Base-by-base conservation (phyloP, 441 rosid genomes). In the Populus trichocarpa region DNA sequence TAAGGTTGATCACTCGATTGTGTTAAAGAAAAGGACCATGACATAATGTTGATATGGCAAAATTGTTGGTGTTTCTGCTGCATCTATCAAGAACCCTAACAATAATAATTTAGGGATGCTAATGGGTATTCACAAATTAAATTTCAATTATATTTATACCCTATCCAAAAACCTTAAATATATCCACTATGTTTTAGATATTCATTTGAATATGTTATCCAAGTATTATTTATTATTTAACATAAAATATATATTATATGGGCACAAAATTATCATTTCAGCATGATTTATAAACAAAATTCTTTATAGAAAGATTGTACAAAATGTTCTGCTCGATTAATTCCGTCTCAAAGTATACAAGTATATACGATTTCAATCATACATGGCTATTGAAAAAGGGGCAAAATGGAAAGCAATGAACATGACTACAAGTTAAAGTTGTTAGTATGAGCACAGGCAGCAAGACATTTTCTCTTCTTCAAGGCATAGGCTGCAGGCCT, bases 311-410 rank as follows among this genome's bases (percentile, higher is more conserved):
- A 68, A 35, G 14, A 57, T 57, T 73, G 50, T 46, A 73, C 72
- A 36, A 8, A 4, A 42, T 70, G 14, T 36, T 70, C 32, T 20
- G 50, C 35, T 42, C 35, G 14, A 63, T 46, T 14, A 14, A 63
- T 22, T n/a, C 53, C 42, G 20, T 74, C 59, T 59, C 20, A 87
- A 14, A 13, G 57, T 46, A 46, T 14, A 46, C 57, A 46, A 16
- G 57, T 0, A 14, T 46, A 5, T 35, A 35, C 36, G 6, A 7
- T 5, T 35, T 6, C 7, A 53, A 53, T 53, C 22, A 16, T 18
- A 16, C 61, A 18, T 53, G n/a, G 61, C n/a, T 16, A 5, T 1
- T 53, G 61, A 6, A 53, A 53, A 53, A 0, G 8, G 61, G n/a
- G 61, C n/a, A 2, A 53, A 18, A 16, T 53, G 22, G 16, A 5